Evolutionary conservation across 2,329 filamentous ascomycete species (phyloP).

Genomic region (Xylariales sp.): DNA sequence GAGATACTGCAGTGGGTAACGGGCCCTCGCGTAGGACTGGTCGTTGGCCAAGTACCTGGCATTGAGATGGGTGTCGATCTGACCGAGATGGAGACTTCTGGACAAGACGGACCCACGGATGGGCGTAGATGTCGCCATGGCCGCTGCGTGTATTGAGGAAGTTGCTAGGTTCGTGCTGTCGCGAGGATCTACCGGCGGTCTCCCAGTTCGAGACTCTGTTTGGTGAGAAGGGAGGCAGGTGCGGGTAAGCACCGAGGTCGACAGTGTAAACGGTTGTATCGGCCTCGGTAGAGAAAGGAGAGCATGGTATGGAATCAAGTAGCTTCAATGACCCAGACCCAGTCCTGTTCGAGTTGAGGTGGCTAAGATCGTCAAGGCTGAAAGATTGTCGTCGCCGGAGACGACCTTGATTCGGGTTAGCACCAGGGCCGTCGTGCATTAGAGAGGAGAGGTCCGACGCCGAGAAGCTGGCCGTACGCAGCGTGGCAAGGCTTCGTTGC

Average conservation of each 20-base stretch:
- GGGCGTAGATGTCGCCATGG: not conserved
- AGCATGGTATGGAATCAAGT: too few species aligned
- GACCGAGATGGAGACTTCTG: not conserved
- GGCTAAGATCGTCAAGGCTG: constrained; percentile 27
- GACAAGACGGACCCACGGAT: constrained; percentile 2
- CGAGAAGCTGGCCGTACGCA: constrained; percentile 22
- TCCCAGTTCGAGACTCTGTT: not conserved
- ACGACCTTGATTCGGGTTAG: not conserved
- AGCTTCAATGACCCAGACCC: not conserved
- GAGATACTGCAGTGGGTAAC: not conserved
- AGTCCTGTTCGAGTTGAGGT: not conserved
- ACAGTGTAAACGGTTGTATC: not conserved
- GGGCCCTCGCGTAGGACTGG: not conserved
- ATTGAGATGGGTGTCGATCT: too few species aligned
- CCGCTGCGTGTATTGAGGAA: not conserved
- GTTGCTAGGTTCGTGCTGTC: too few species aligned
- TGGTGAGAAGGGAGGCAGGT: not conserved
- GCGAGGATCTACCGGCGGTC: not conserved
- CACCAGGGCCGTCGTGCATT: constrained; percentile 14
- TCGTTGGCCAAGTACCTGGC: too few species aligned
- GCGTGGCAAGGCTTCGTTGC: constrained; percentile 31
- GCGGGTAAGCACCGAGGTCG: not conserved
- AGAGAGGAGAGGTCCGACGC: constrained; percentile 25
- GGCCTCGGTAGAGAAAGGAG: too few species aligned
- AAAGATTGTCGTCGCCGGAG: constrained; percentile 29